Evolutionary conservation across 495 filamentous ascomycete genomes (phyloP).

Genomic region (Xylaria scruposa): DNA sequence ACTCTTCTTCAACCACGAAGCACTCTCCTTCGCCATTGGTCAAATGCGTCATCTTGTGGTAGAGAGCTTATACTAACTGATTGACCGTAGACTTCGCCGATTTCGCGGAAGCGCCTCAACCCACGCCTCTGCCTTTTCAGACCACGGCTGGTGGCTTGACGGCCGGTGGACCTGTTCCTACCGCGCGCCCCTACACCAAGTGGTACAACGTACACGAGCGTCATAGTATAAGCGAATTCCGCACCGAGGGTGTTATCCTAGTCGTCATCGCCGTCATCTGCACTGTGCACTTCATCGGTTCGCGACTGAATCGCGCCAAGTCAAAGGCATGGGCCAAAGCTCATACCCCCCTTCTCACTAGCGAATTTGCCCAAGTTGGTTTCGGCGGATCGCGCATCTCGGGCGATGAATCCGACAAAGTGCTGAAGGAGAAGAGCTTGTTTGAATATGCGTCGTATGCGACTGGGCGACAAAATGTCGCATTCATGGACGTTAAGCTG

Average conservation of each 20-base stretch:
- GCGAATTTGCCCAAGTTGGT: conserved; percentile 90
- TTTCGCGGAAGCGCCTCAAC: conserved; percentile 72
- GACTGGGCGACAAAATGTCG: conserved; percentile 92
- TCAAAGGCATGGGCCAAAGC: conserved; percentile 81
- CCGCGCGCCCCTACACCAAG: conserved; percentile 74
- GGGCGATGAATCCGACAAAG: conserved; percentile 58
- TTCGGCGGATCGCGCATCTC: conserved; percentile 60
- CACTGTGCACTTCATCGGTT: conserved; percentile 82
- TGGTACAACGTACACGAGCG: conserved; percentile 98
- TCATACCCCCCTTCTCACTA: conserved; percentile 70
- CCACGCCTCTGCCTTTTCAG: conserved; percentile 57
- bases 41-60: not conserved
- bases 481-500: conserved; percentile 85
- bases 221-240: conserved; percentile 78
- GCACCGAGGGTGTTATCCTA: conserved; percentile 82
- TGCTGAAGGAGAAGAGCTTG: conserved; percentile 82
- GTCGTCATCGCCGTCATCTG: conserved; percentile 75
- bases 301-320: conserved; percentile 76
- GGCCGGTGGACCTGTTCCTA: conserved; percentile 55
- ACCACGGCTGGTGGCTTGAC: conserved; percentile 36
- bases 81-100: conserved; percentile 72
- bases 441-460: conserved; percentile 88
- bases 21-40: conserved; percentile 7
- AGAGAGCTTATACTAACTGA: not conserved
- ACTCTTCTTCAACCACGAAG: not conserved